Evolutionary conservation across 495 filamentous ascomycete genomes (phyloP), one percentile per base, ranked within the genome.

Genomic region (Penicillium flavigenum): DNA sequence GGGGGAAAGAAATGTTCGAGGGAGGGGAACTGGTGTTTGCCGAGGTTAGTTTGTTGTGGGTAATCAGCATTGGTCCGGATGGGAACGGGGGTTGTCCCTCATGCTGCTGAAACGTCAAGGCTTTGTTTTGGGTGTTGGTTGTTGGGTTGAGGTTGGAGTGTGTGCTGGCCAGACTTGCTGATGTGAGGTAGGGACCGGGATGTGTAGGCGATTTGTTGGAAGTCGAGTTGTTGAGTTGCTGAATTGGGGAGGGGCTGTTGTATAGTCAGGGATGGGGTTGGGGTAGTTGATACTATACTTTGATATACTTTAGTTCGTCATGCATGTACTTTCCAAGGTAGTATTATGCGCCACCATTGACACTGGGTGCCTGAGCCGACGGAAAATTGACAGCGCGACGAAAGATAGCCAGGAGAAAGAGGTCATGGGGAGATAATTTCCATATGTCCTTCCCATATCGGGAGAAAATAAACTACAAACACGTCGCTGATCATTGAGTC

Each of bases 401-500:
- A 50, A n/a, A 24, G 5, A 34, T n/a, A 36, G 24, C 45, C n/a
- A 11, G 47, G 22, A 26, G 32, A 26, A 39, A 19, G 14, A 41
- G 16, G 34, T 41, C 22, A 19, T 27, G 49, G 12, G 34, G 42
- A 52, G 32, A 43, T 31, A 19, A 48, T 48, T 48, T 20, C 22
- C 4, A 38, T 34, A 47, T 52, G 38, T 47, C 52, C 34, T 61
- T 54, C 49, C 50, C 56, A 42, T 56, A 46, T 39, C 6, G 26
- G 29, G 38, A 55, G 42, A 34, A 52, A 61, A 57, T 61, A 66
- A 66, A 61, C 63, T 69, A 69, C 59, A 66, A 60, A 63, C 54
- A 62, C 61, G 45, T 65, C 63, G 62, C 64, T 64, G 64, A 60
- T 69, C 66, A 67, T 69, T 61, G 62, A 65, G 60, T 69, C 66